These are phyloP conservation scores for Solanum etuberosum DNA, from an alignment of 257 asterid genomes.

Conservation along the genomic window DNA sequence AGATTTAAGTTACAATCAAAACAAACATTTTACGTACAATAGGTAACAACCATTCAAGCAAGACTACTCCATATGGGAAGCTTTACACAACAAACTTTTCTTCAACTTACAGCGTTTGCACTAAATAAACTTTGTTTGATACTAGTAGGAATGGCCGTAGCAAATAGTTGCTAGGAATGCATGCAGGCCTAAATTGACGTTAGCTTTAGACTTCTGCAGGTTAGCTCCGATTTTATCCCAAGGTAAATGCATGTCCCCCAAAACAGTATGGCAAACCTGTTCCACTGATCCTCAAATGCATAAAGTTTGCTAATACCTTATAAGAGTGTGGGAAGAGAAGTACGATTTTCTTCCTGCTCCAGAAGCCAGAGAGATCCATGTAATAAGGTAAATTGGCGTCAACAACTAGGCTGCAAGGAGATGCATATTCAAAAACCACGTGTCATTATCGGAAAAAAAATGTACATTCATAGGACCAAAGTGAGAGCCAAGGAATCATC, in stretches of 20 bases:
- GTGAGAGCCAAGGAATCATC: not conserved
- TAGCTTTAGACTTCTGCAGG: not conserved
- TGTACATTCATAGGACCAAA: not conserved
- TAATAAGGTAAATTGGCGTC: not conserved
- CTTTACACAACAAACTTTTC: not conserved
- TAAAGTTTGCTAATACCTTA: not conserved
- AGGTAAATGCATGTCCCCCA: not conserved
- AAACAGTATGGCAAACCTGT: not conserved
- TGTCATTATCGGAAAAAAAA: not conserved
- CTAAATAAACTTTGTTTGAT: not conserved
- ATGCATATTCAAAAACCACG: not conserved
- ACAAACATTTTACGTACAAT: not conserved
- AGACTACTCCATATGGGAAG: not conserved
- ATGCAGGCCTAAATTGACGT: not conserved
- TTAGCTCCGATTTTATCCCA: not conserved
- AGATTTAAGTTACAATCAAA: not conserved
- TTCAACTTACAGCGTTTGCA: not conserved
- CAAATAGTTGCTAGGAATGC: not conserved
- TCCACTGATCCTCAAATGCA: not conserved
- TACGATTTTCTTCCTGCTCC: not conserved
- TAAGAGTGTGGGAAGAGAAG: not conserved
- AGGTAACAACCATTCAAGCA: not conserved
- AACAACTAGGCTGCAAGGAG: not conserved
- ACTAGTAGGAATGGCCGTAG: not conserved
- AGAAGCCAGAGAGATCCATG: not conserved